Base-by-base conservation (phyloP, 2,329 filamentous ascomycete genomes). In the Aspergillus fumigatiaffinis region DNA sequence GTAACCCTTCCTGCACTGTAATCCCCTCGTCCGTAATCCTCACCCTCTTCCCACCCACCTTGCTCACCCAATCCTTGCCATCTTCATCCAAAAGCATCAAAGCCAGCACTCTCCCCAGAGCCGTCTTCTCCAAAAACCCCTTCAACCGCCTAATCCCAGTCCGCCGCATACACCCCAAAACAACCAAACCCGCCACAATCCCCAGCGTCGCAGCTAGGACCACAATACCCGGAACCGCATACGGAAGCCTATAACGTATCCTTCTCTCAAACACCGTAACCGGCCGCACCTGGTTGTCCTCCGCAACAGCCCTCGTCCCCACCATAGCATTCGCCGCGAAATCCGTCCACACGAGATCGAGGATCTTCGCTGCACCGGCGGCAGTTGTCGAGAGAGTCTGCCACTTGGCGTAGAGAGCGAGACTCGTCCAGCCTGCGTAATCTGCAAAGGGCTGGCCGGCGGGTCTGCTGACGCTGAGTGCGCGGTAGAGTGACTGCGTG, bases 341-440 rank as follows among this genome's bases (percentile, higher is more conserved):
- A 55, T 81, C 78, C 0, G 78, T 80, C 73, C 76, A 80, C 4
- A 80, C 70, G 0, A 79, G 65, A 59, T 79, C 76, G 10, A 79
- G 63, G 8, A 80, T 78, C 10, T 66, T 62, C 0, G 69, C 67
- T 1, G 73, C 69, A 0, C 60, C 64, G 0, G 54, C 55, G 0
- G 72, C 57, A 1, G 63, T 66, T 0, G 50, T 32, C 1, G 73
- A 72, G 1, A 77, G 64, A 2, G 72, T 57, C 57, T 77, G 73
- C 78, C 78, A 80, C 48, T 70, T 68, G 5, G 57, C 59, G 52
- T 69, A 79, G 63, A 81, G 69, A 7, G 77, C 73, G 51, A 79
- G 70, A 53, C 73, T 77, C 1, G 60, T 61, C 4, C 38, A 42
- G 1, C 76, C 77, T 1, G 68, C 68, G 54, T 77, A 78, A 47